phyloP scores from a whole-genome alignment of 2,329 filamentous ascomycete genomes.

The Phoma herbarum region DNA sequence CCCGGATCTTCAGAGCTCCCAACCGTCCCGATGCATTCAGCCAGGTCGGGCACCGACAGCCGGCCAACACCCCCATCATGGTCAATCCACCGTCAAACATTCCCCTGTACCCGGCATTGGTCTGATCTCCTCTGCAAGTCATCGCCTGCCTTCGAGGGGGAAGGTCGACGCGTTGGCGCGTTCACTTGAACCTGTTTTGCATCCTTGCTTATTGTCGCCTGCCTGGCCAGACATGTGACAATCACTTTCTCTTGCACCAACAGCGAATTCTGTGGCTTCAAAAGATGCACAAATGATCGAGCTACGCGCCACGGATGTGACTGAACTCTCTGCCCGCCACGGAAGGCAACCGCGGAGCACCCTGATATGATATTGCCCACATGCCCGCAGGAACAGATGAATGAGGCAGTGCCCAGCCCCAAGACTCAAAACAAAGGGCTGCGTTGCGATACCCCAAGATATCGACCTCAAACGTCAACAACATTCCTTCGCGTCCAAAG shows the following conservation, averaged over 20 bases:
- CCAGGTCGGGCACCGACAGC: conserved; percentile 22
- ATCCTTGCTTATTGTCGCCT: conserved; percentile 12
- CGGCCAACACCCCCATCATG: conserved; percentile 16
- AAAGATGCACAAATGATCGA: conserved; percentile 23
- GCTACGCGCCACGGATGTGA: conserved; percentile 33
- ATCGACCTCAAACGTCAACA: background rate
- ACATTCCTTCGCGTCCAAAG: background rate
- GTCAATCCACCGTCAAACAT: conserved; percentile 8
- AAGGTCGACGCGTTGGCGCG: conserved; percentile 11
- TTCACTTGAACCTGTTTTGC: conserved; percentile 6
- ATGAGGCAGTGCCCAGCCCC: conserved; percentile 1
- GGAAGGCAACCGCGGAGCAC: background rate
- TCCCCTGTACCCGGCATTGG: conserved; percentile 4
- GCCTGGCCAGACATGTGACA: conserved; percentile 7
- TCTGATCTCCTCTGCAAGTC: conserved; percentile 25
- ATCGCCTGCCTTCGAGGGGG: conserved; percentile 24
- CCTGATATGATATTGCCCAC: conserved; percentile 15
- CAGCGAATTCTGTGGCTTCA: conserved; percentile 3
- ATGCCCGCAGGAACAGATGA: conserved; percentile 8
- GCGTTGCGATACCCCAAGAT: conserved; percentile 1
- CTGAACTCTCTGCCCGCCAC: conserved; percentile 3
- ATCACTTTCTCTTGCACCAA: conserved; percentile 10
- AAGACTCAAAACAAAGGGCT: conserved; percentile 4
- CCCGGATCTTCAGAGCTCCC: conserved; percentile 13
- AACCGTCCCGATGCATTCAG: conserved; percentile 21